Conservation (phyloP, 169 alveolate species). For the Theileria annulata region DNA sequence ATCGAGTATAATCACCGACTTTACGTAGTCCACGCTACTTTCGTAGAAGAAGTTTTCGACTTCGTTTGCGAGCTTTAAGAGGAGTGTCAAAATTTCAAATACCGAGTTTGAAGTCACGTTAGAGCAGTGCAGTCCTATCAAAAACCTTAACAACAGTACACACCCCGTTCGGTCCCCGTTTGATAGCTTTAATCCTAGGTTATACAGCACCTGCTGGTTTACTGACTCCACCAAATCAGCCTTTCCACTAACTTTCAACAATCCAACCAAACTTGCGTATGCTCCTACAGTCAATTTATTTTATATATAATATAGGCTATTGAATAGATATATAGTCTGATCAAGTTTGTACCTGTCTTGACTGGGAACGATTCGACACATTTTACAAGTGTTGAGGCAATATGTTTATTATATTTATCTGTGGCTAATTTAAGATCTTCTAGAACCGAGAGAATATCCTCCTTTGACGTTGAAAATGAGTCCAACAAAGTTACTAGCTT, state of each 20-base stretch:
- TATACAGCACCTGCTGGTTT: slow-evolving; percentile 50
- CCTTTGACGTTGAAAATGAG: slow-evolving; percentile 44
- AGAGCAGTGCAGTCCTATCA: slow-evolving; percentile 48
- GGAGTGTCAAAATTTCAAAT: slow-evolving; percentile 23
- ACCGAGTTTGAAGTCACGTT: slow-evolving; percentile 24
- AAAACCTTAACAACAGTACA: slow-evolving; percentile 40
- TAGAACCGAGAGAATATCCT: slow-evolving; percentile 33
- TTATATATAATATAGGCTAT: neutral
- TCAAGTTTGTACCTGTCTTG: slow-evolving; percentile 35
- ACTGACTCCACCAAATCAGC: slow-evolving; percentile 27
- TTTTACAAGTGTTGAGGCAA: slow-evolving; percentile 27
- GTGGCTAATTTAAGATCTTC: slow-evolving; percentile 9
- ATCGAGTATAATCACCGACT: slow-evolving; percentile 37
- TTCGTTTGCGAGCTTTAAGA: slow-evolving; percentile 27
- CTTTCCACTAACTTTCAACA: slow-evolving; percentile 28
- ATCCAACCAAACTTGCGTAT: slow-evolving; percentile 59
- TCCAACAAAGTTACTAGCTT: slow-evolving; percentile 45
- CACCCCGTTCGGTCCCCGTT: slow-evolving; percentile 42
- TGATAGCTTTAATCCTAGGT: slow-evolving; percentile 22
- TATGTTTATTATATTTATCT: slow-evolving; percentile 15
- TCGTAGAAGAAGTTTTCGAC: slow-evolving; percentile 12
- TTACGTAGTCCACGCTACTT: slow-evolving; percentile 19
- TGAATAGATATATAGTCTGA: too few relatives aligned
- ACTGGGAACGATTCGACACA: slow-evolving; percentile 58
- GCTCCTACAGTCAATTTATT: slow-evolving; percentile 27